Conservation (phyloP, 352 stramenopile species). For the Pythium myriotylum region DNA sequence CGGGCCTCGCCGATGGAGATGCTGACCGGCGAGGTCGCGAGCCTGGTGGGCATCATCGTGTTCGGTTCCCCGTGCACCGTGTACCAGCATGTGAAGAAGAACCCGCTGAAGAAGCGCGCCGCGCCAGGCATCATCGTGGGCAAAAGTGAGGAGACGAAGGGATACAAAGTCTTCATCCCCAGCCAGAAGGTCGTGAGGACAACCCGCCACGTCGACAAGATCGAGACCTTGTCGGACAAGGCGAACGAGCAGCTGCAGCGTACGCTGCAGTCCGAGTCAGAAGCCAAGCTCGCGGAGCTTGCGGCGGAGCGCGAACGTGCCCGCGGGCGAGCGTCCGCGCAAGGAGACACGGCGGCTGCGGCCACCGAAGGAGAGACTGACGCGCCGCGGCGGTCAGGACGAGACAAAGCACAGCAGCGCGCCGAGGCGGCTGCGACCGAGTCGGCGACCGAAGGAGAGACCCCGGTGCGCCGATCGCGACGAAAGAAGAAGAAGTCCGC, state of each 20-base stretch:
- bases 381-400: too few species aligned
- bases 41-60: constrained; percentile 6
- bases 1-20: constrained; percentile 19
- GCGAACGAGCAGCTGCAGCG: constrained; percentile 17
- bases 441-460: too few species aligned
- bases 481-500: too few species aligned
- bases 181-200: constrained; percentile 16
- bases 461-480: too few species aligned
- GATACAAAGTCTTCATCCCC: constrained; percentile 18
- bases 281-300: constrained; percentile 15
- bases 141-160: constrained; percentile 30
- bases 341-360: background rate
- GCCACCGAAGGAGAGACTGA: constrained; percentile 1
- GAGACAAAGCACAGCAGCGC: too few species aligned
- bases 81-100: constrained; percentile 20
- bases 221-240: constrained; percentile 18
- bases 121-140: constrained; percentile 19
- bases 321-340: background rate
- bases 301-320: background rate
- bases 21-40: constrained; percentile 2
- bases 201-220: constrained; percentile 16
- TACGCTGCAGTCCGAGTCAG: background rate
- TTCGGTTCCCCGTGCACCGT: constrained; percentile 27
- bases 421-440: too few species aligned
- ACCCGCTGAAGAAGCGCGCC: constrained; percentile 3